Evolutionary conservation across 140 eudicot species (phyloP).

Genomic region (Ambrosia hybrid): DNA sequence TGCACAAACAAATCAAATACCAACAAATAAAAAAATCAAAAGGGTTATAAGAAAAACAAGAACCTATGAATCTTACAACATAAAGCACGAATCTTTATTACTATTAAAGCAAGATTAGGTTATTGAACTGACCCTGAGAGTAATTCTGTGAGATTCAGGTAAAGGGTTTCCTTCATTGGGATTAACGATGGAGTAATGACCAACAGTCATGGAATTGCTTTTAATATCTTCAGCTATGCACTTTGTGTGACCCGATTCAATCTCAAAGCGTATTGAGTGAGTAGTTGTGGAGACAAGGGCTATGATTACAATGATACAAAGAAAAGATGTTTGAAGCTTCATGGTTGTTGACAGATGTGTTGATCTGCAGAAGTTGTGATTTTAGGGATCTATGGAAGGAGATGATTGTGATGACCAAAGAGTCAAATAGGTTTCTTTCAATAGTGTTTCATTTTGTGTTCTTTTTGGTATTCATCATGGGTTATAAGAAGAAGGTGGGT

Average conservation of each 20-base stretch:
- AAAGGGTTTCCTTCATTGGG: constrained; percentile 59
- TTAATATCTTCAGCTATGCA: constrained; percentile 60
- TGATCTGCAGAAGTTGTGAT: not conserved
- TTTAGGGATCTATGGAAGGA: not conserved
- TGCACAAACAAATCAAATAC: not conserved
- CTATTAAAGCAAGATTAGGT: not conserved
- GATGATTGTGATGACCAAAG: too few relatives aligned
- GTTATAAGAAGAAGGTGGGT: constrained; percentile 3
- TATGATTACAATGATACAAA: constrained; percentile 20
- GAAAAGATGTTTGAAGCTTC: constrained; percentile 13
- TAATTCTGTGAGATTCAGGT: constrained; percentile 66
- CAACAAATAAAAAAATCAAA: not conserved
- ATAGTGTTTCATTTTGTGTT: constrained; percentile 1
- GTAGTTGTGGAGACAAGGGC: constrained; percentile 26
- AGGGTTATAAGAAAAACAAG: not conserved
- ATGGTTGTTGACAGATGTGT: constrained; percentile 21
- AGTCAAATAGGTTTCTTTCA: constrained; percentile 27
- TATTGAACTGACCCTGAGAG: constrained; percentile 44
- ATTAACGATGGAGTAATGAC: constrained; percentile 50
- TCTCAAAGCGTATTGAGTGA: constrained; percentile 46
- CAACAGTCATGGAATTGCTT: constrained; percentile 17
- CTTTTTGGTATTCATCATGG: constrained; percentile 22
- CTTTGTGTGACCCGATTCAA: constrained; percentile 54
- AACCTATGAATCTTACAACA: too few relatives aligned
- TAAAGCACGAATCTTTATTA: too few relatives aligned